A percentile compares a stretch with the other conserved stretches of the same genome.
phyloP scores from a whole-genome alignment of 495 filamentous ascomycete species.

The Tuber brumale region DNA sequence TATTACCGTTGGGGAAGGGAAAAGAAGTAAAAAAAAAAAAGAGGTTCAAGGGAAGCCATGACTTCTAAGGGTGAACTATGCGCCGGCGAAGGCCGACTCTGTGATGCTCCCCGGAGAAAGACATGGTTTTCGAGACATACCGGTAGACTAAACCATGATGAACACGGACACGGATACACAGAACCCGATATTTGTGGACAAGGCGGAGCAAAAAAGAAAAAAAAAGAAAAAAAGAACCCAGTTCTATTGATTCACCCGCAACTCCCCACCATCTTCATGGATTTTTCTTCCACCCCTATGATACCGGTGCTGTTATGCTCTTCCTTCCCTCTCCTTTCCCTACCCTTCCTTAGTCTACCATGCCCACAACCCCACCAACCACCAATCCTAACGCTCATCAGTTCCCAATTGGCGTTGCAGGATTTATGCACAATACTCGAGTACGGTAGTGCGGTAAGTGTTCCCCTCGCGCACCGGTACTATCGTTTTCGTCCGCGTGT shows the following conservation, averaged over 20 bases:
- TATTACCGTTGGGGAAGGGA: background rate
- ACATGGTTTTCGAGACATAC: background rate
- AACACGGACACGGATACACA: background rate
- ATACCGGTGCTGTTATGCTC: background rate
- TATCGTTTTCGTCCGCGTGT: slow-evolving; percentile 3
- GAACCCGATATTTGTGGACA: slow-evolving; percentile 5
- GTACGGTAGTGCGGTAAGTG: background rate
- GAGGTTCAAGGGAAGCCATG: background rate
- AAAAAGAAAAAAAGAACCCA: background rate
- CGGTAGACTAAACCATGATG: background rate
- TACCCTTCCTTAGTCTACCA: background rate
- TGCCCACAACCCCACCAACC: background rate
- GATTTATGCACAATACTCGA: background rate
- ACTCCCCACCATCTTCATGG: background rate
- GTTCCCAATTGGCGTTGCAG: background rate
- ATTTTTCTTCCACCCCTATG: background rate
- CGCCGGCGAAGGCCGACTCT: background rate
- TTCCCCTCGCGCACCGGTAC: background rate
- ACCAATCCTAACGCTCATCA: background rate
- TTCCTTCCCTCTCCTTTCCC: background rate
- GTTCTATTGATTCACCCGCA: background rate
- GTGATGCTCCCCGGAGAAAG: background rate
- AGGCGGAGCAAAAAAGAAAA: background rate
- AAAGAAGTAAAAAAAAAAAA: background rate
- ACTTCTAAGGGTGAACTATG: background rate